A percentile compares a stretch with the other conserved stretches of the same genome.
Evolutionary conservation across 192 early-diverging fungal genomes (phyloP).

Genomic region (Dispira simplex): DNA sequence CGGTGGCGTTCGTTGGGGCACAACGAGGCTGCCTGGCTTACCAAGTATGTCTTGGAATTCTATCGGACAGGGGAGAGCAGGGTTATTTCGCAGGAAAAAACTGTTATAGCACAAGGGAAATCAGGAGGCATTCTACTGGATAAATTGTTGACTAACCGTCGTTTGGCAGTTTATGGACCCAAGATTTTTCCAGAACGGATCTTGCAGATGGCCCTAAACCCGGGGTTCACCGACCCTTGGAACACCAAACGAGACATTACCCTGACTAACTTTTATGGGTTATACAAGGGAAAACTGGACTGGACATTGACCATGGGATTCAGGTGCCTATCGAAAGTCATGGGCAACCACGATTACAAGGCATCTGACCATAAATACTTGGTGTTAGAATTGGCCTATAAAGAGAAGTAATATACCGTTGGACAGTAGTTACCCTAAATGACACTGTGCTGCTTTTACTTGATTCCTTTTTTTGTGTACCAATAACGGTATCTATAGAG

Average conservation of each 20-base stretch:
- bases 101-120: too few relatives aligned
- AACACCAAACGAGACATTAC: slow-evolving; percentile 40
- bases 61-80: background rate
- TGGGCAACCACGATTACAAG: slow-evolving; percentile 45
- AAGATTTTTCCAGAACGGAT: slow-evolving; percentile 20
- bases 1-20: slow-evolving; percentile 41
- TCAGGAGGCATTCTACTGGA: background rate
- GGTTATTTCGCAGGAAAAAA: background rate
- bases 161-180: background rate
- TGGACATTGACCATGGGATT: slow-evolving; percentile 50
- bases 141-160: background rate
- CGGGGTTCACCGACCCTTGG: slow-evolving; percentile 65
- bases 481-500: too few relatives aligned
- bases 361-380: slow-evolving; percentile 60
- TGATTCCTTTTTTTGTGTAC: too few relatives aligned
- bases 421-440: background rate
- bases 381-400: slow-evolving; percentile 31
- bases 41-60: slow-evolving; percentile 34
- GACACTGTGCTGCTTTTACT: background rate
- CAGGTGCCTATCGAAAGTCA: slow-evolving; percentile 26
- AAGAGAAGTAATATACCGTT: background rate
- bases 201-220: slow-evolving; percentile 38
- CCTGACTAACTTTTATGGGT: slow-evolving; percentile 44
- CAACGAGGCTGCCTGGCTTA: slow-evolving; percentile 57
- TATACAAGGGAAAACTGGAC: slow-evolving; percentile 55